Evolutionary conservation across 139 green algal genomes (phyloP).

Genomic region (Chlamydomonas incerta): DNA sequence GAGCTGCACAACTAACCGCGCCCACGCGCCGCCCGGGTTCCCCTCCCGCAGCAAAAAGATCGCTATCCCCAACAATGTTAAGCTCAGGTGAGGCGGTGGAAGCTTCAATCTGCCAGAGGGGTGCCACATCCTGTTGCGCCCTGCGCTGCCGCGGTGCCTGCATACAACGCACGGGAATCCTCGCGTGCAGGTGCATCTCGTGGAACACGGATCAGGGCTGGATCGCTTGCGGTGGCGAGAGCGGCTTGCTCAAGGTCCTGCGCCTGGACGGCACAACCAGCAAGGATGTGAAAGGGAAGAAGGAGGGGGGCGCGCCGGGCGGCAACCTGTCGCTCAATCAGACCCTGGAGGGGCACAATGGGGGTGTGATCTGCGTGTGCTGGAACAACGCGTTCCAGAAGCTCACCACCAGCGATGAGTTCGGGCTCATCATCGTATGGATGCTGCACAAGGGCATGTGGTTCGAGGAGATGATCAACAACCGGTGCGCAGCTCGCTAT

Average conservation of each 20-base stretch:
- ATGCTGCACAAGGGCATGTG: conserved; percentile 85
- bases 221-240: conserved; percentile 83
- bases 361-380: conserved; percentile 65
- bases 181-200: conserved; percentile 69
- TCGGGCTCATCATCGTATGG: conserved; percentile 92
- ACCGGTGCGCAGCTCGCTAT: conserved; percentile 61
- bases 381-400: conserved; percentile 87
- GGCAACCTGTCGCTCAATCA: conserved; percentile 79
- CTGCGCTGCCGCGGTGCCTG: too few species aligned
- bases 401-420: conserved; percentile 85
- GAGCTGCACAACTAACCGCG: too few species aligned
- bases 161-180: too few species aligned
- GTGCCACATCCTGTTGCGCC: too few species aligned
- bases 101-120: too few species aligned
- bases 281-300: conserved; percentile 48
- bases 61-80: conserved; percentile 80
- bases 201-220: conserved; percentile 84
- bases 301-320: conserved; percentile 36
- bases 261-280: conserved; percentile 61
- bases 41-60: conserved; percentile 86
- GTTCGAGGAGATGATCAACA: conserved; percentile 95
- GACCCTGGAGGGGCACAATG: conserved; percentile 85
- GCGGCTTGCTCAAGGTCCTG: conserved; percentile 85
- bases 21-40: too few species aligned
- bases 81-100: conserved; percentile 40